Conservation (phyloP, 78 protist species). For the Dictyostelium brefeldianum region DNA sequence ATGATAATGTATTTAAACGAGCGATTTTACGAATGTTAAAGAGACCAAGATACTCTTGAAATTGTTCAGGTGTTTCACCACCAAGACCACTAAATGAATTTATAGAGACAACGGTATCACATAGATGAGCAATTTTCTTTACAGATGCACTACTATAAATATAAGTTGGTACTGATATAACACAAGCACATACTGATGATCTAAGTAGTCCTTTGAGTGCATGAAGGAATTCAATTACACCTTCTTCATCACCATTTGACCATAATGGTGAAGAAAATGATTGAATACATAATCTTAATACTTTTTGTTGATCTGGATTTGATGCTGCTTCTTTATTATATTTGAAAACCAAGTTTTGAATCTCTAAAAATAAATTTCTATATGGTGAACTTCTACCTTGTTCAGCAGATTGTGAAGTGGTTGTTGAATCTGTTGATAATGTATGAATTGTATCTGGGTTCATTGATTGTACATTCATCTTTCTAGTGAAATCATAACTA, state of each 20-base stretch:
- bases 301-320: background rate
- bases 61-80: conserved; percentile 70
- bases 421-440: background rate
- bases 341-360: conserved; percentile 47
- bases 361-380: conserved; percentile 47
- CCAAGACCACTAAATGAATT: conserved; percentile 72
- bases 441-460: conserved; percentile 47
- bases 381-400: conserved; percentile 58
- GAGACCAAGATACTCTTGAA: conserved; percentile 77
- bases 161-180: conserved; percentile 80
- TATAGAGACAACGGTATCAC: conserved; percentile 69
- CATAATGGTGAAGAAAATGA: conserved; percentile 76
- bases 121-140: conserved; percentile 53
- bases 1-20: conserved; percentile 68
- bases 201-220: conserved; percentile 74
- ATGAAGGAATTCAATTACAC: conserved; percentile 75
- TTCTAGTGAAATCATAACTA: conserved; percentile 63
- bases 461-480: conserved; percentile 68
- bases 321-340: conserved; percentile 59
- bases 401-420: background rate
- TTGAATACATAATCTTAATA: conserved; percentile 42
- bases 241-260: conserved; percentile 62
- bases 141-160: conserved; percentile 40
- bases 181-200: conserved; percentile 62
- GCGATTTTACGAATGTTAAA: conserved; percentile 71